Base-by-base conservation (phyloP, 148 eudicot genomes). In the Pharnaceum exiguum region DNA sequence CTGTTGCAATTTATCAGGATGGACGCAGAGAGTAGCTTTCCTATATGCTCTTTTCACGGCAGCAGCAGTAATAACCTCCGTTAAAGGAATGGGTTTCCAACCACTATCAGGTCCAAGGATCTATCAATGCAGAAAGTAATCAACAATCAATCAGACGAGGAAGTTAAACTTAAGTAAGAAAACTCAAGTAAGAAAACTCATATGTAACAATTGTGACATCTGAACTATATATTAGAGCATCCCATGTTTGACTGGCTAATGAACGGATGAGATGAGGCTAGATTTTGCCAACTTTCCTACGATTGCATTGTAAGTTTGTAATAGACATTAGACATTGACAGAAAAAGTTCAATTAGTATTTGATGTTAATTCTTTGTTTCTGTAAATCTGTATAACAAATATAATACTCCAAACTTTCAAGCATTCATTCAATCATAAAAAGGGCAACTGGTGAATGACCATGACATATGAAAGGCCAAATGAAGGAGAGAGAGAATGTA, bases 1-100 rank as follows among this genome's bases (percentile, higher is more conserved):
- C 52, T 94, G 99, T 67, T 94, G 99, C 71, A 94, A 70, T 80
- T 94, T 94, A 66, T 94, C 99, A 37, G 99, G 99, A 70, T 94
- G 99, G 57, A 94, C 95, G 57, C 87, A 94, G 11, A 89, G 90
- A 62, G 99, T 89, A 53, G 99, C 99, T 72, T 89, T 94, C 63
- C 99, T 77, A 77, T 94, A 94, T 48, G 95, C 96, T 73, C 66
- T 86, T 78, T 89, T 94, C 29, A 82, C 93, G 30, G 99, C 96
- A 45, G 81, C 87, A 66, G 93, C 75, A 59, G 96, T 94, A 74
- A 94, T 80, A 21, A 94, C 95, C 51, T 89, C 95, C 53, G 99
- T 94, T 43, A 94, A 68, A 23, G 90, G 95, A 72, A 94, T 58
- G 52, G 99, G 87, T 59, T 86, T 89, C 99, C 99, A 94, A 30